These are phyloP conservation scores for Nicotiana otophora DNA, from an alignment of 257 asterid genomes.

Conservation along the genomic window DNA sequence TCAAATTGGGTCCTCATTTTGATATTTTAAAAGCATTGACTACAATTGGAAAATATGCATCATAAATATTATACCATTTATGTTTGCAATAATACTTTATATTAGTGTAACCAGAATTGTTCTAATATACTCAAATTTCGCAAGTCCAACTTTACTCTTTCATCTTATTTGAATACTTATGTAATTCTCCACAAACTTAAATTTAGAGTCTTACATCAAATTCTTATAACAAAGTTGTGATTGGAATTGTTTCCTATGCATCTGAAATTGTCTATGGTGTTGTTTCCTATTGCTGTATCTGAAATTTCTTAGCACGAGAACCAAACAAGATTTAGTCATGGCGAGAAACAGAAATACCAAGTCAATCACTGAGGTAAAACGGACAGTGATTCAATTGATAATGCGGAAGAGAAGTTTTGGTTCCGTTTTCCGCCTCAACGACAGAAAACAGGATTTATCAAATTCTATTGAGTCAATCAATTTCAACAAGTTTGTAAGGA, in stretches of 20 bases:
- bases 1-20: not conserved
- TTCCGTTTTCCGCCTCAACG: not conserved
- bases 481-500: conserved; percentile 39
- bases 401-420: not conserved
- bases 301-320: not conserved
- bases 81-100: not conserved
- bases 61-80: not conserved
- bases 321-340: not conserved
- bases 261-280: too few species aligned
- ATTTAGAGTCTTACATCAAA: not conserved
- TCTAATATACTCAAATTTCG: not conserved
- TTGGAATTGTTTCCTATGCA: not conserved
- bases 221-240: not conserved
- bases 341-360: not conserved
- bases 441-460: not conserved
- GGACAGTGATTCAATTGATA: not conserved
- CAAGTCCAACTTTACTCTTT: not conserved
- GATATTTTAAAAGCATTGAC: not conserved
- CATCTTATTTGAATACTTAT: too few species aligned
- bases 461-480: not conserved
- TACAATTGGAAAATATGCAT: not conserved
- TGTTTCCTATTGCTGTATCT: not conserved
- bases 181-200: not conserved
- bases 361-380: not conserved
- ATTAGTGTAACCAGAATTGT: not conserved